phyloP scores from a whole-genome alignment of 176 grass and related monocot species.

The Oryza meridionalis region DNA sequence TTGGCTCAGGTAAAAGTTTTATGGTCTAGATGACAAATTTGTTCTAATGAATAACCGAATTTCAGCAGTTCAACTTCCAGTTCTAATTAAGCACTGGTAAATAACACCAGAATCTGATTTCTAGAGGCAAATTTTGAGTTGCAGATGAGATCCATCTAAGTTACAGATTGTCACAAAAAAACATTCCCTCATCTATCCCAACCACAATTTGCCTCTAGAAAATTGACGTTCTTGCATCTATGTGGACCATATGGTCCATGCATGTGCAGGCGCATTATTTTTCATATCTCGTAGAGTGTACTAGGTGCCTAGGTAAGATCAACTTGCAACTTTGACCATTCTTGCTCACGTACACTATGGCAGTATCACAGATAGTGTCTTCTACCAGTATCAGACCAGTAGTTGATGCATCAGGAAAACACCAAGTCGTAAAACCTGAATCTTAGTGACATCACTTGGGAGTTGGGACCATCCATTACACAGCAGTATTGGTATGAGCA shows the following conservation, averaged over 20 bases:
- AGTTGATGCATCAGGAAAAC: neutral
- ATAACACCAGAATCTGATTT: conserved; percentile 1
- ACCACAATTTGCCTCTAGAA: neutral
- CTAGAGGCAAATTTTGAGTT: neutral
- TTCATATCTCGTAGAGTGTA: no score
- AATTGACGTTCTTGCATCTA: neutral
- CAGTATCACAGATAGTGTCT: neutral
- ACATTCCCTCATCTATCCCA: neutral
- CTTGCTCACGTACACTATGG: conserved; percentile 12
- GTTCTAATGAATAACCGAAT: neutral
- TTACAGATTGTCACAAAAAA: neutral
- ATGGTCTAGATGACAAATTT: neutral
- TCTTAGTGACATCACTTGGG: neutral
- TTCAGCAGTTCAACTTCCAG: neutral
- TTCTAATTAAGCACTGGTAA: neutral
- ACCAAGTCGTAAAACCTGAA: neutral
- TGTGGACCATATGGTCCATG: neutral
- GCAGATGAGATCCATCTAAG: neutral
- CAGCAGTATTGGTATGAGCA: neutral
- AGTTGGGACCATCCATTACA: neutral
- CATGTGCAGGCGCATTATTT: neutral
- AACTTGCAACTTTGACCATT: conserved; percentile 11
- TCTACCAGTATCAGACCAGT: neutral
- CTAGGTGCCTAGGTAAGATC: neutral
- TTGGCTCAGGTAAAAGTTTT: neutral